A percentile compares a stretch with the other conserved stretches of the same genome.
These are phyloP conservation scores for Metschnikowia corniflorae DNA, from an alignment of 805 yeast genomes.

Conservation along the genomic window DNA sequence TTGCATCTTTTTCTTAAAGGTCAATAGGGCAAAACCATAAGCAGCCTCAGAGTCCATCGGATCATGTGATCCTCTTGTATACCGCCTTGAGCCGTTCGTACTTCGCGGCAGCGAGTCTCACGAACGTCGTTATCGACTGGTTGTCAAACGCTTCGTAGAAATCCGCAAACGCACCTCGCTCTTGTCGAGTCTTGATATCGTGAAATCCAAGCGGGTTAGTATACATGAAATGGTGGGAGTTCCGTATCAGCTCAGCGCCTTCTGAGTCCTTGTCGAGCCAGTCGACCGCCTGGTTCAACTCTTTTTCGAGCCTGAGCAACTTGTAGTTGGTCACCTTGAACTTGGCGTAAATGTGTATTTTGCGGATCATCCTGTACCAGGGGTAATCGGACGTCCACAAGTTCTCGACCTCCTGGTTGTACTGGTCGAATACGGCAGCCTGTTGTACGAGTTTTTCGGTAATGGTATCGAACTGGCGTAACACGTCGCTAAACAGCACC, in stretches of 20 bases:
- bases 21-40: too few species aligned
- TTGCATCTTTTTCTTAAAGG: too few species aligned
- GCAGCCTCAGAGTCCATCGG: too few species aligned
- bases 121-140: slow-evolving; percentile 7
- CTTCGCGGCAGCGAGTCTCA: slow-evolving; percentile 9
- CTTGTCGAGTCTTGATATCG: slow-evolving; percentile 1
- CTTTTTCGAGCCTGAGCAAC: slow-evolving; percentile 39
- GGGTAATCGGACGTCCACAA: slow-evolving; percentile 66
- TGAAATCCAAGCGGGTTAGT: slow-evolving; percentile 11
- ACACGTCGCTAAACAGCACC: slow-evolving; percentile 16
- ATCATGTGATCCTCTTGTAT: slow-evolving; percentile 6
- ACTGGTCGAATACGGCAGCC: slow-evolving; percentile 46
- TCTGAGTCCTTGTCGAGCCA: slow-evolving; percentile 16
- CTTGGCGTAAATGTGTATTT: slow-evolving; percentile 55
- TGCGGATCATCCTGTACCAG: slow-evolving; percentile 64
- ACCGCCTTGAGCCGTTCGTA: slow-evolving; percentile 16
- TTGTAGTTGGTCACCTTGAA: slow-evolving; percentile 53
- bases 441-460: slow-evolving; percentile 2
- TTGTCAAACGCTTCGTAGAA: slow-evolving; percentile 16
- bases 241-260: slow-evolving; percentile 1
- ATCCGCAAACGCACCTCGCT: slow-evolving; percentile 16
- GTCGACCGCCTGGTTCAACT: slow-evolving; percentile 19
- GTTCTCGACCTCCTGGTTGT: slow-evolving; percentile 44
- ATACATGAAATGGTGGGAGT: slow-evolving; percentile 15
- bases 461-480: slow-evolving; percentile 22